Evolutionary conservation across 345 rosid species (phyloP).

Genomic region (Corchorus olitorius): DNA sequence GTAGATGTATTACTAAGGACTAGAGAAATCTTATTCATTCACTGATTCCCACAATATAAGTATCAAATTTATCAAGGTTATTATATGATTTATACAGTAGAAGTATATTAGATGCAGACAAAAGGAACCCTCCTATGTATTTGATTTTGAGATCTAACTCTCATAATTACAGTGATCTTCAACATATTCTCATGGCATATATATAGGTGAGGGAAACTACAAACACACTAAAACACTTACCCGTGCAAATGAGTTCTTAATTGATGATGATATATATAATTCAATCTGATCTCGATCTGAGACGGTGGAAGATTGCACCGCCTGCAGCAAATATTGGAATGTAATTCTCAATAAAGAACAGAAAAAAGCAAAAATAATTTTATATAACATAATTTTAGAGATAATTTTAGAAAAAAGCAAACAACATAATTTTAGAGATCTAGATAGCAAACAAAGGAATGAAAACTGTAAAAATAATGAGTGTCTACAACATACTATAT

Average conservation of each 20-base stretch:
- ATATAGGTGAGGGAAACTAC: not conserved
- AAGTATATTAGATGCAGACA: not conserved
- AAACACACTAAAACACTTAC: constrained; percentile 42
- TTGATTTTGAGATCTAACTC: not conserved
- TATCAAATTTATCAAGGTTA: not conserved
- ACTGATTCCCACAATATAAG: not conserved
- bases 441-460: not conserved
- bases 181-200: not conserved
- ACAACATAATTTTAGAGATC: not conserved
- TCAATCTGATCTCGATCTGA: constrained; percentile 87
- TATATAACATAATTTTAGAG: not conserved
- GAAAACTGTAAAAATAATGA: constrained; percentile 19
- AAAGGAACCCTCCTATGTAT: not conserved
- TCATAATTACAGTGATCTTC: not conserved
- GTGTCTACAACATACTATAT: constrained; percentile 46
- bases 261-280: constrained; percentile 73
- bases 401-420: not conserved
- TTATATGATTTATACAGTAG: not conserved
- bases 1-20: not conserved
- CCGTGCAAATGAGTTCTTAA: constrained; percentile 76
- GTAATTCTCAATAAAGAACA: constrained; percentile 22
- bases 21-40: not conserved
- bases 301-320: constrained; percentile 52
- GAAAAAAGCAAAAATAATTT: not conserved
- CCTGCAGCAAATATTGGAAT: constrained; percentile 51